Base-by-base conservation (phyloP, 176 grass and related monocot species). In the Bothriochloa decipiens region DNA sequence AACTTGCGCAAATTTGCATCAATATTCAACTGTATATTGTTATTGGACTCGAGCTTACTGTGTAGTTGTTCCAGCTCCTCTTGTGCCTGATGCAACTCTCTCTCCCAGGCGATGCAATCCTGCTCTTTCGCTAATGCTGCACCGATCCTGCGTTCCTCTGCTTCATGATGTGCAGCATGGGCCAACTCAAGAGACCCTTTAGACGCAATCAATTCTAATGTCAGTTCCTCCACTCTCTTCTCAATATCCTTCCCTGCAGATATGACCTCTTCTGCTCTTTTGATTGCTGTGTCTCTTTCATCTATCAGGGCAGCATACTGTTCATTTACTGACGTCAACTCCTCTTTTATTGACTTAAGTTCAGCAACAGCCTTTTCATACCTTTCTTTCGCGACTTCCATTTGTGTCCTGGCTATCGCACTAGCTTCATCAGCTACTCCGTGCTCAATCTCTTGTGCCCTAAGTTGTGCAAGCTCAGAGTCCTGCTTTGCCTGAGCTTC, bases 401-500 rank as follows among this genome's bases (percentile, higher is more conserved):
- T 82, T 81, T 93, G 96, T 3, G 85, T 90, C 79, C 85, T 93
- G 14, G 90, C 89, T 80, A 88, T 86, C 27, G 89, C 53, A 79
- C 95, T 97, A 39, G 92, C 86, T 84, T 97, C 90, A 76, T 88
- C 90, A 27, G 84, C 80, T 77, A 97, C 87, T 78, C 95, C 95
- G 16, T 84, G 80, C 82, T 93, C 92, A 68, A 98, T 87, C 86
- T 98, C 96, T 78, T 92, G 79, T 6, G 83, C 87, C 80, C 95
- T 89, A 67, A 93, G 76, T 75, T 90, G 91, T 53, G 93, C 92
- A 61, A 98, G 84, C 77, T 95, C 93, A 6, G 85, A 93, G 75
- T 98, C 96, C 53, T 98, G 93, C 82, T 88, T 91, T 82, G 93
- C 91, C 75, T 93, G 93, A 84, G 84, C 88, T 72, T 98, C 96